Evolutionary conservation across 176 grass and related monocot species (phyloP), one percentile per base, ranked within the genome.

Genomic region (Oryza rufipogon): DNA sequence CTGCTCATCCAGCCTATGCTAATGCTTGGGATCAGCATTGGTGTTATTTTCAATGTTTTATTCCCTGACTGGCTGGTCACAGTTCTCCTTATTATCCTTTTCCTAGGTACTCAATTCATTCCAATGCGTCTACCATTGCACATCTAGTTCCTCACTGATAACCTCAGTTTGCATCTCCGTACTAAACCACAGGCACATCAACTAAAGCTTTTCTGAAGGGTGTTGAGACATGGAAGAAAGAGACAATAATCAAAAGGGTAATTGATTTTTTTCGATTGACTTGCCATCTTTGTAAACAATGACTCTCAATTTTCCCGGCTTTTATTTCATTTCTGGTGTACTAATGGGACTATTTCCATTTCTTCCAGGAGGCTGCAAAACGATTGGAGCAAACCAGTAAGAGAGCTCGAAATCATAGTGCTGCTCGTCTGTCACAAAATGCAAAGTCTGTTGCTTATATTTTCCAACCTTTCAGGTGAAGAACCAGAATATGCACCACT

Each of bases 21-120:
- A 42, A 97, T 94, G 95, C 90, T 97, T 39, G 95, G 92, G 23
- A 93, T 97, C 81, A 97, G 95, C 85, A 93, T 97, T n/a, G 92
- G 95, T 30, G 95, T 94, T 64, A 78, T 83, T 67, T 97, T 97
- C 61, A 97, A 97, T 80, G 90, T 97, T 10, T 34, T 97, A 66
- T 97, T 97, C 26, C 86, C 95, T 64, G 92, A 94, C 76, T 97
- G 95, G 95, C 88, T 97, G 86, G 90, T 97, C 80, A 92, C 95
- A 6, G 80, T 93, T 91, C 92, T 97, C 76, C 69, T 97, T 6
- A 94, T 97, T 72, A 25, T 92, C 61, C 84, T 97, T 66, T 97
- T 97, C 84, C 54, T 97, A 89, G 92, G 95, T 97, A 68, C 75
- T 72, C 36, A 77, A n/a, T 75, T 51, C 20, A 81, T 38, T 41